Base-by-base conservation (phyloP, 2,329 filamentous ascomycete genomes). In the Fusarium brachygibbosum region DNA sequence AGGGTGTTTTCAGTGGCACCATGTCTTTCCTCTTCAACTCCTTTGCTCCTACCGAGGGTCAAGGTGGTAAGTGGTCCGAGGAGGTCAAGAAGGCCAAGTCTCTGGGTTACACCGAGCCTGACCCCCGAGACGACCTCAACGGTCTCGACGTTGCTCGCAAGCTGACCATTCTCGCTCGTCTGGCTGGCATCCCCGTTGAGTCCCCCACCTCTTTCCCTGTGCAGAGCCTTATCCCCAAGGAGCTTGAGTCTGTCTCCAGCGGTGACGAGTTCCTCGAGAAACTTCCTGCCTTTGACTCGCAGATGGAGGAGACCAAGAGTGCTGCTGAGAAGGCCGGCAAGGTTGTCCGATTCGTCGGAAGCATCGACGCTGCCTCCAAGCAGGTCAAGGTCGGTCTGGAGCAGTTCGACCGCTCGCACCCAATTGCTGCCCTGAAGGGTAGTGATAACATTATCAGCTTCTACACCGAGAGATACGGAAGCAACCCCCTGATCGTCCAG, bases 361-460 rank as follows among this genome's bases (percentile, higher is more conserved):
- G 93, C 79, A 93, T 98, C 66, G 94, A 99, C 77, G 90, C 97
- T 42, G 86, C 83, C n/a, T 87, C 86, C 66, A 91, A 93, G 78
- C 84, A 90, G 73, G 92, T 98, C 79, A 97, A 94, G 84, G 96
- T 99, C 60, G 95, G 96, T 4, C 82, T 99, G 70, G 91, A 98
- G 85, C 93, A 91, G 82, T 94, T 94, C 74, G 94, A 97, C 71
- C 89, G 88, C 73, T 92, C 91, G 64, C 93, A 97, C 77, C 93
- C 96, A 14, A 98, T 99, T 82, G 96, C 96, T 16, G 91, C 92
- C 48, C 86, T 99, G 60, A 97, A 97, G 87, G 96, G 96, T 35
- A 98, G 94, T 80, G 96, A 98, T 79, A 99, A 99, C 84, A 97
- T 99, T 79, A 97, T 99, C 78, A 97, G 91, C 84, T 98, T 99